These are phyloP conservation scores for Naganishia vishniacii DNA, from an alignment of 768 basidiomycete genomes.

Conservation along the genomic window DNA sequence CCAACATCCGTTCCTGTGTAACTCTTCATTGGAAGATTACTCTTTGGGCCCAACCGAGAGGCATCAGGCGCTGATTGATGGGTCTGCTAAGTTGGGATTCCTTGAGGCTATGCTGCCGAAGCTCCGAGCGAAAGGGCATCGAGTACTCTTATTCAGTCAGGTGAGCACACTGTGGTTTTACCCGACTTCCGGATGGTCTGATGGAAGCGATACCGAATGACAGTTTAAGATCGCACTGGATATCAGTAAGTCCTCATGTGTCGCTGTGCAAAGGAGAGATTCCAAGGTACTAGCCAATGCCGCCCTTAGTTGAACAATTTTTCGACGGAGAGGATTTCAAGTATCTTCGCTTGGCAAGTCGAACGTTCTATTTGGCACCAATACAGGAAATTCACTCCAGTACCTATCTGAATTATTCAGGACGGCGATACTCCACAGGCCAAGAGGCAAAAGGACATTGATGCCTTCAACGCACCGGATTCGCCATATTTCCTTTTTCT, in stretches of 20 bases:
- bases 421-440: constrained; percentile 82
- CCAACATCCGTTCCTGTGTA: constrained; percentile 86
- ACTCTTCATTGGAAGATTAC: constrained; percentile 69
- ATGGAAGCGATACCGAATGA: constrained; percentile 3
- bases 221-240: constrained; percentile 84
- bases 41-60: constrained; percentile 58
- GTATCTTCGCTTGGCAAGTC: constrained; percentile 66
- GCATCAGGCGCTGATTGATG: constrained; percentile 74
- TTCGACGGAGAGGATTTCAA: constrained; percentile 71
- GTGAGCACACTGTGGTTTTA: constrained; percentile 50
- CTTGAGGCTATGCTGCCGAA: constrained; percentile 73
- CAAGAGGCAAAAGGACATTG: constrained; percentile 89
- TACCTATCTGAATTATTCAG: too few species aligned
- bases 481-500: constrained; percentile 89
- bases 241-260: constrained; percentile 50
- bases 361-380: neutral
- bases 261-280: neutral
- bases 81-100: constrained; percentile 76
- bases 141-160: constrained; percentile 86
- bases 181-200: neutral
- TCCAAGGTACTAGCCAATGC: neutral
- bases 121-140: constrained; percentile 75
- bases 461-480: constrained; percentile 79
- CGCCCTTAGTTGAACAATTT: constrained; percentile 69
- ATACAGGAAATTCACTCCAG: too few species aligned